Base-by-base conservation (phyloP, 2,329 filamentous ascomycete species). In the Aspergillus bombycis region DNA sequence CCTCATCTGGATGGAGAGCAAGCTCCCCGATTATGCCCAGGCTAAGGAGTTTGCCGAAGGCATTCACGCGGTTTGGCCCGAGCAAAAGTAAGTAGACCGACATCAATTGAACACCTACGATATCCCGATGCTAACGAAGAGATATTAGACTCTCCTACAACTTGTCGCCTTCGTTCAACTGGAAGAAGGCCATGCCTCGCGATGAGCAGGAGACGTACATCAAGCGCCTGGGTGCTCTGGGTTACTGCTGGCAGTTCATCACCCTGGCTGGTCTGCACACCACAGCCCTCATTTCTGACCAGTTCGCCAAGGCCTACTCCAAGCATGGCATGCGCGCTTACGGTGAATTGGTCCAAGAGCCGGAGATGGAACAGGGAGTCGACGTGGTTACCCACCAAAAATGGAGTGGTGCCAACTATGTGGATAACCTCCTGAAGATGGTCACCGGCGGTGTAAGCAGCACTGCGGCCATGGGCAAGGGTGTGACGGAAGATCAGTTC, bases 161-260 rank as follows among this genome's bases (percentile, higher is more conserved):
- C 85, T 90, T 99, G 68, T 97, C 93, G 0, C 95, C 95, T 34
- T 97, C 93, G 4, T 99, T 99, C 90, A 99, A 99, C 88, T 99
- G 95, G 95, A 98, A 98, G 85, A 86, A 93, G 63, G 95, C 94
- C 72, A 97, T 97, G 94, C 86, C 92, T 52, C 88, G 91, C 69
- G 85, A 86, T 59, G 94, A 98, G 78, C 95, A 99, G 82, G 93
- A 97, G 83, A 99, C 95, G 23, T 99, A 98, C 83, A 99, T 99
- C 83, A 84, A 89, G 67, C 92, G 95, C 48, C 91, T 99, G 46
- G 93, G 89, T 65, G 75, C 83, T 67, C 87, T 99, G 56, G 95
- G 95, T 67, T 99, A 99, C 87, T 96, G 93, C 88, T 99, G 95
- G 95, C 95, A 99, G 81, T 99, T 99, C 85, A 99, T 99, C 84